Base-by-base conservation (phyloP, 768 basidiomycete genomes). In the Collybiopsis luxurians region DNA sequence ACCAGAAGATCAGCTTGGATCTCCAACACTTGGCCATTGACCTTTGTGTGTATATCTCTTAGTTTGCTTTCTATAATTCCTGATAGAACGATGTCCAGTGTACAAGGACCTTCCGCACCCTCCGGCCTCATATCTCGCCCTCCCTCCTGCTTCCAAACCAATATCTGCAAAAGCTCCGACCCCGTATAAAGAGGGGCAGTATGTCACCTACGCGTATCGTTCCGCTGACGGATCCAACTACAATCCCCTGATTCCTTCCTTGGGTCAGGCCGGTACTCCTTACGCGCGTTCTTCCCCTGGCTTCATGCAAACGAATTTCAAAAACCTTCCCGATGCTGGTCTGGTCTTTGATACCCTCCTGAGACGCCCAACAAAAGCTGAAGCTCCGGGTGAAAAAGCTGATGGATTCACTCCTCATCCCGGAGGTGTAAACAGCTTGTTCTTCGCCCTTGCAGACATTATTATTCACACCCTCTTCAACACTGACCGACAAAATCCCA, bases 101-200 rank as follows among this genome's bases (percentile, higher is more conserved):
- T 91, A 86, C 75, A 84, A 87, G 59, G 91, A 91, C 68, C 80
- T 93, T 34, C 89, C 89, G 2, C 90, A 90, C 60, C 90, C 90
- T 4, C 85, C 88, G 10, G 70, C 68, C 48, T 75, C 74, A 11
- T 89, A 83, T 65, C 70, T 88, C 38, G 53, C 63, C 44, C 54
- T 63, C 4, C 67, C 66, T 21, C 61, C 61, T 10, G 63, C 69
- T 10, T 53, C 63, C 7, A 43, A 40, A 11, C 26, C 61, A 19
- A 21, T 57, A 23, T 17, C 55, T 17, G 39, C 51, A 19, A 59
- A 63, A 5, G 9, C 2, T 40, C 43, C 56, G n/a, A 49, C 61
- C 0, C 38, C 56, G 12, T 17, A 27, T 2, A 40, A 0, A 2
- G 27, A 44, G 10, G 24, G 34, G 27, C 66, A 65, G 9, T 40